Evolutionary conservation across 306 rosid species (phyloP).

Genomic region (Sesbania bispinosa): DNA sequence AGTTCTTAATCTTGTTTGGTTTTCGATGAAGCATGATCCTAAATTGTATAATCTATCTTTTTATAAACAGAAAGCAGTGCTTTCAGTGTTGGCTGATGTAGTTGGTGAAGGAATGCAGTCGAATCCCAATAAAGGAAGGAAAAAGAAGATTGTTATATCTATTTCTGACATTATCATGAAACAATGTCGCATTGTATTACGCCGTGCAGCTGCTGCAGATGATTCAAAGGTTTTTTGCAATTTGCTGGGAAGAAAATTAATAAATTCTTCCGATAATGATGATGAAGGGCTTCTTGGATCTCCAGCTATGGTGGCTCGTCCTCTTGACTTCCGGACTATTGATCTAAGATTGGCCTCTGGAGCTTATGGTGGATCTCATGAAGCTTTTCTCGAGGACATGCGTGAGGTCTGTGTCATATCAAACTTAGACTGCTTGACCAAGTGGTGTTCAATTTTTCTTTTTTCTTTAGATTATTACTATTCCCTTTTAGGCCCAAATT

Average conservation of each 20-base stretch:
- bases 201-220: slow-evolving; percentile 83
- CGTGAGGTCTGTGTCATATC: slow-evolving; percentile 63
- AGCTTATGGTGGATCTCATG: slow-evolving; percentile 82
- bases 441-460: neutral
- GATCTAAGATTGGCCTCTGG: slow-evolving; percentile 92
- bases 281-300: slow-evolving; percentile 98
- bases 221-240: slow-evolving; percentile 88
- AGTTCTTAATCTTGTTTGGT: slow-evolving; percentile 7
- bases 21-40: slow-evolving; percentile 17
- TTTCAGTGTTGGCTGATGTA: slow-evolving; percentile 69
- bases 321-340: slow-evolving; percentile 93
- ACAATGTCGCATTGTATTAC: slow-evolving; percentile 87
- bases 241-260: slow-evolving; percentile 87
- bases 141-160: slow-evolving; percentile 54
- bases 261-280: slow-evolving; percentile 86
- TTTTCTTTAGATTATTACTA: neutral
- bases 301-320: slow-evolving; percentile 92
- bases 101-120: slow-evolving; percentile 46
- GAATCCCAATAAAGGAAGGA: slow-evolving; percentile 57
- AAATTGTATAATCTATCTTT: slow-evolving; percentile 38
- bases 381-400: slow-evolving; percentile 93
- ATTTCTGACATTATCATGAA: slow-evolving; percentile 80
- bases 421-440: slow-evolving; percentile 8
- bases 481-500: neutral
- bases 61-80: slow-evolving; percentile 91